A percentile compares a stretch with the other conserved stretches of the same genome.
Evolutionary conservation across 2,329 filamentous ascomycete species (phyloP).

Genomic region (Keithomyces neogunnii): DNA sequence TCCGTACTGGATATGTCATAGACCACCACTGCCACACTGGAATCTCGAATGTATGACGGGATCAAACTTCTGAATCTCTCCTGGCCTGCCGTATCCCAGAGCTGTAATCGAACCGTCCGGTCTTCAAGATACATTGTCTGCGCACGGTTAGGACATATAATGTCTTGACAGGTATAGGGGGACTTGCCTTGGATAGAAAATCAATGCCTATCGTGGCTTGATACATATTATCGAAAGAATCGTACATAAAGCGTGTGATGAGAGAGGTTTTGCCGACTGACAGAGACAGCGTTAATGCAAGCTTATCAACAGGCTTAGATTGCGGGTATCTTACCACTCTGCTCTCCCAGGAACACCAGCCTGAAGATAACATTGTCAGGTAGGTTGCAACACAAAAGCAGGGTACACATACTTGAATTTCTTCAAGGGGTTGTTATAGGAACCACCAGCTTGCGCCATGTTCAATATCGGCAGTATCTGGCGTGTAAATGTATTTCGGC

Average conservation of each 20-base stretch:
- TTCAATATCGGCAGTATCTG: slow-evolving; percentile 16
- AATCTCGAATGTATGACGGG: slow-evolving; percentile 97
- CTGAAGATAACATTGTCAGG: slow-evolving; percentile 33
- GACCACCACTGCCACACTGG: slow-evolving; percentile 93
- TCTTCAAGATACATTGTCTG: slow-evolving; percentile 99
- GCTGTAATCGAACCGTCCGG: slow-evolving; percentile 89
- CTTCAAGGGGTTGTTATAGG: slow-evolving; percentile 98
- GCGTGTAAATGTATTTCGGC: not conserved
- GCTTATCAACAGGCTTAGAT: not conserved
- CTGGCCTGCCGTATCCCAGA: slow-evolving; percentile 98
- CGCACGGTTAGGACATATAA: slow-evolving; percentile 2
- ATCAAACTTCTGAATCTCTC: slow-evolving; percentile 96
- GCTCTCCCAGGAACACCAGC: slow-evolving; percentile 94
- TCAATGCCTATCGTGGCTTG: slow-evolving; percentile 99
- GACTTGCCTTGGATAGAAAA: slow-evolving; percentile 85
- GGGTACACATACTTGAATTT: slow-evolving; percentile 79
- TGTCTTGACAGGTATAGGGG: not conserved
- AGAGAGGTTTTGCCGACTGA: slow-evolving; percentile 96
- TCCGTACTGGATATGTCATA: slow-evolving; percentile 86
- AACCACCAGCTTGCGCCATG: slow-evolving; percentile 78
- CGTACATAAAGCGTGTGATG: slow-evolving; percentile 99
- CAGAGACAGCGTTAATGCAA: slow-evolving; percentile 15
- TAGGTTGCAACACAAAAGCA: not conserved
- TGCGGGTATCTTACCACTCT: slow-evolving; percentile 67
- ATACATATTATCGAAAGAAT: slow-evolving; percentile 99